Evolutionary conservation across 2,329 filamentous ascomycete species (phyloP).

Genomic region (Rachicladosporium sp.): DNA sequence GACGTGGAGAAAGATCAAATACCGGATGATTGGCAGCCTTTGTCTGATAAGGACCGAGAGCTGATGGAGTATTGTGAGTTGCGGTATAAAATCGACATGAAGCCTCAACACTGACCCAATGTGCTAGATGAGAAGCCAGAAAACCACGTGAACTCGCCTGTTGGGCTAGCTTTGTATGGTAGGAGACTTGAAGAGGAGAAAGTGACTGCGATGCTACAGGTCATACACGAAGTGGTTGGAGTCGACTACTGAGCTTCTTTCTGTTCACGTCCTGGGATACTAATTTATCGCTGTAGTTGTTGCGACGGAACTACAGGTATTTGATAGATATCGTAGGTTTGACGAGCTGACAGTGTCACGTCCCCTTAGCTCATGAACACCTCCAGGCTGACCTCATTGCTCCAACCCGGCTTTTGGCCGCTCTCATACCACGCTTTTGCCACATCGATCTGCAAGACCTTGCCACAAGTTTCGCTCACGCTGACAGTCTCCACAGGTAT

Average conservation of each 20-base stretch:
- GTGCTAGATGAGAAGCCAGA: conserved; percentile 46
- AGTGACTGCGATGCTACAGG: conserved; percentile 14
- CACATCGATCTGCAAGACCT: conserved; percentile 66
- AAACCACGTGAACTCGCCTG: conserved; percentile 37
- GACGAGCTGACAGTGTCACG: background rate
- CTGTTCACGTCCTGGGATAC: too few species aligned
- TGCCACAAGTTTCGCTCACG: conserved; percentile 23
- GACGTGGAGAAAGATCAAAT: conserved; percentile 8
- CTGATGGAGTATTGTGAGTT: conserved; percentile 3
- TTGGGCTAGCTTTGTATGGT: conserved; percentile 43
- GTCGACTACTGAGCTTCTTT: too few species aligned
- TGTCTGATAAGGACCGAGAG: conserved; percentile 7
- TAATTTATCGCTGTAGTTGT: too few species aligned
- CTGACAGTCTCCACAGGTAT: conserved; percentile 56
- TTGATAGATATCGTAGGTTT: too few species aligned
- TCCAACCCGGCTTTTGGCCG: conserved; percentile 58
- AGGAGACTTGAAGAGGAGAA: conserved; percentile 45
- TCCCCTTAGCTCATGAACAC: conserved; percentile 34
- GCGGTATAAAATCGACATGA: too few species aligned
- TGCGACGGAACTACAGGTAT: too few species aligned
- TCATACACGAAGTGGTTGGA: too few species aligned
- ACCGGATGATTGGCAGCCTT: conserved; percentile 1
- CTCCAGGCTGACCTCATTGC: conserved; percentile 65
- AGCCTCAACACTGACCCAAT: conserved; percentile 3
- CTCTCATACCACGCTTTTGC: conserved; percentile 66